phyloP scores from a whole-genome alignment of 1,139 yeast genomes.

The Spathaspora sp. region DNA sequence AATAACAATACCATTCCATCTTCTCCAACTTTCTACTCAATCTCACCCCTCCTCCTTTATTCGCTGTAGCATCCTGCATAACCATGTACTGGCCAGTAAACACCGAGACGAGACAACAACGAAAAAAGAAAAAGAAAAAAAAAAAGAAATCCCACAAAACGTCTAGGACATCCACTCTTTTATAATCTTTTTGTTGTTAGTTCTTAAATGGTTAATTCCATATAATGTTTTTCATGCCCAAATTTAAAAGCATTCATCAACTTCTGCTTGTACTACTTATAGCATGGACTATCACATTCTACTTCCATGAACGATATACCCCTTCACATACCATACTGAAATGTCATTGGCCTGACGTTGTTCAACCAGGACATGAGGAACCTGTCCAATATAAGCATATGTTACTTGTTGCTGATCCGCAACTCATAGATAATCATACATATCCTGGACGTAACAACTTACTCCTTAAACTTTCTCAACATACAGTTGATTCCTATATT shows the following conservation, averaged over 20 bases:
- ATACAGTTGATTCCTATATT: constrained; percentile 50
- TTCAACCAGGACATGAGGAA: constrained; percentile 2
- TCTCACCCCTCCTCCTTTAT: no score
- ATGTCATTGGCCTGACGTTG: constrained; percentile 39
- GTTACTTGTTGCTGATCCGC: constrained; percentile 47
- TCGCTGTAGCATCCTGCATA: background rate
- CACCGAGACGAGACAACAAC: background rate
- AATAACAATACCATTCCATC: no score
- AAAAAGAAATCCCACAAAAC: constrained; percentile 3
- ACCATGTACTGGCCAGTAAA: background rate
- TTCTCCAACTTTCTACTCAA: no score
- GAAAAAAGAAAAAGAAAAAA: constrained; percentile 2
- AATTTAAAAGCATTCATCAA: constrained; percentile 15
- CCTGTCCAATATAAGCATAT: constrained; percentile 18
- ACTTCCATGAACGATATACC: constrained; percentile 33
- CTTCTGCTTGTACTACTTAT: constrained; percentile 21
- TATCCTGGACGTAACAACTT: constrained; percentile 46
- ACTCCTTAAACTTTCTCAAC: constrained; percentile 41
- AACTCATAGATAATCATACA: constrained; percentile 46
- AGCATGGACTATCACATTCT: constrained; percentile 33
- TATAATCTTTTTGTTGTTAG: no score
- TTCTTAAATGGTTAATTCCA: background rate
- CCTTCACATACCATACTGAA: constrained; percentile 27
- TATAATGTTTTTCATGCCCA: constrained; percentile 7
- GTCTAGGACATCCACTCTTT: background rate